A percentile compares a stretch with the other conserved stretches of the same genome.
Evolutionary conservation across 805 yeast genomes (phyloP).

Genomic region (Hemisphaericaspora nanyangensis): DNA sequence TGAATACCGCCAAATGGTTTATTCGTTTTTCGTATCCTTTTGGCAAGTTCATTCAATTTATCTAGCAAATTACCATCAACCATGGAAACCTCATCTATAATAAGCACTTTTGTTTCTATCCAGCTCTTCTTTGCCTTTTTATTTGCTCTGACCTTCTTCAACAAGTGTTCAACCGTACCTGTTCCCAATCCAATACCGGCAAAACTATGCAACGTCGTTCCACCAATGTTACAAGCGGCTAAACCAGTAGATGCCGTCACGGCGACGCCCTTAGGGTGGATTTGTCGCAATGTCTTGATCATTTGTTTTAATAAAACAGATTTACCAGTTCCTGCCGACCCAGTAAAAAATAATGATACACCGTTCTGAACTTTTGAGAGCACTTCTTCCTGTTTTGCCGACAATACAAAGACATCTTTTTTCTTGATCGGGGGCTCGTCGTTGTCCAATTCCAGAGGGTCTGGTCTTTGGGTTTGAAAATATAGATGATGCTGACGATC

Average conservation of each 20-base stretch:
- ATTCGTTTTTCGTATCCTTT: constrained; percentile 39
- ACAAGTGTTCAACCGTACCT: constrained; percentile 43
- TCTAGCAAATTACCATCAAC: constrained; percentile 65
- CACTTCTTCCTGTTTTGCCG: constrained; percentile 61
- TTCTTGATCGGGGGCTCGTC: no score
- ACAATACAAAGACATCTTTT: no score
- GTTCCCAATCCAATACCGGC: constrained; percentile 75
- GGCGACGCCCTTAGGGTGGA: constrained; percentile 54
- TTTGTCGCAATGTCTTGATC: constrained; percentile 47
- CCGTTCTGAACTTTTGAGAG: constrained; percentile 63
- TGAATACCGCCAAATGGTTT: constrained; percentile 81
- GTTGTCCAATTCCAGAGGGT: no score
- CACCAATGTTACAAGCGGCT: constrained; percentile 81
- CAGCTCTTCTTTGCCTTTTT: constrained; percentile 51
- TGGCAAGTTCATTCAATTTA: constrained; percentile 60
- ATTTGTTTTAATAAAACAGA: constrained; percentile 74
- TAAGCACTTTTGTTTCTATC: constrained; percentile 53
- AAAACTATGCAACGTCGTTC: constrained; percentile 71
- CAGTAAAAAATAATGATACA: constrained; percentile 80
- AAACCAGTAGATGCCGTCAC: constrained; percentile 84
- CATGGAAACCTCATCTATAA: constrained; percentile 81
- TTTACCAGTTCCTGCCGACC: constrained; percentile 98
- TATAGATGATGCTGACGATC: not conserved
- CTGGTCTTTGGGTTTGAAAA: constrained; percentile 36
- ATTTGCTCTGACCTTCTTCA: constrained; percentile 51